These are phyloP conservation scores for Biscogniauxia marginata DNA, from an alignment of 2,329 filamentous ascomycete species.

Conservation along the genomic window DNA sequence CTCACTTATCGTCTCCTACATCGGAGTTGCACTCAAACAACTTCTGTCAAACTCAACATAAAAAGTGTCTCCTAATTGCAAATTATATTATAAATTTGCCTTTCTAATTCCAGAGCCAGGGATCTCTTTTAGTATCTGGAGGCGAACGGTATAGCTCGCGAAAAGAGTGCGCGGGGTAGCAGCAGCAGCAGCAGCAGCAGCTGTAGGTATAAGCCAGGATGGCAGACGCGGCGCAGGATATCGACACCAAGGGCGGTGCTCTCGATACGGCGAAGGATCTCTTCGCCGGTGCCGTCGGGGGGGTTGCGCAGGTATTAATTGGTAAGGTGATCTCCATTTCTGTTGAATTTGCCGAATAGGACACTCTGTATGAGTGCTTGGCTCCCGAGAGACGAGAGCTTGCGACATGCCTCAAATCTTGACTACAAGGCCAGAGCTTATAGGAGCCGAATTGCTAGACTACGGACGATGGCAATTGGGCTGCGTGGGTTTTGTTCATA, in stretches of 20 bases:
- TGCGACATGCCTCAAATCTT: no score
- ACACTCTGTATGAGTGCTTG: no score
- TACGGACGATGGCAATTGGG: no score
- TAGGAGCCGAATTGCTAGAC: no score
- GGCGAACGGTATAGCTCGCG: background rate
- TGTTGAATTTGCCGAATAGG: no score
- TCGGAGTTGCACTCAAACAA: background rate
- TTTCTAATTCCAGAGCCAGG: no score
- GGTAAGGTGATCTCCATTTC: slow-evolving; percentile 57
- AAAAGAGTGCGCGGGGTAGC: background rate
- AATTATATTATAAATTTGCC: no score
- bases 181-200: background rate
- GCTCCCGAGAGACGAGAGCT: no score
- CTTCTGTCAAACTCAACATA: background rate
- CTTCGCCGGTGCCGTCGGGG: slow-evolving; percentile 84
- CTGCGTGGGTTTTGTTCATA: no score
- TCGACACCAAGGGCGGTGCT: slow-evolving; percentile 35
- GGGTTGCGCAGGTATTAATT: slow-evolving; percentile 89
- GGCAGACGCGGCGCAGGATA: slow-evolving; percentile 33
- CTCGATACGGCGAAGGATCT: slow-evolving; percentile 80
- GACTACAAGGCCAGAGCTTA: no score
- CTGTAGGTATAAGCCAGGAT: slow-evolving; percentile 17
- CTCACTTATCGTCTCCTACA: background rate
- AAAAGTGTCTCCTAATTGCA: no score
- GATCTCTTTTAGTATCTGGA: no score